Evolutionary conservation across 2,329 filamentous ascomycete species (phyloP), one percentile per base, ranked within the genome.

Genomic region (Ophiostoma triangulosporum): DNA sequence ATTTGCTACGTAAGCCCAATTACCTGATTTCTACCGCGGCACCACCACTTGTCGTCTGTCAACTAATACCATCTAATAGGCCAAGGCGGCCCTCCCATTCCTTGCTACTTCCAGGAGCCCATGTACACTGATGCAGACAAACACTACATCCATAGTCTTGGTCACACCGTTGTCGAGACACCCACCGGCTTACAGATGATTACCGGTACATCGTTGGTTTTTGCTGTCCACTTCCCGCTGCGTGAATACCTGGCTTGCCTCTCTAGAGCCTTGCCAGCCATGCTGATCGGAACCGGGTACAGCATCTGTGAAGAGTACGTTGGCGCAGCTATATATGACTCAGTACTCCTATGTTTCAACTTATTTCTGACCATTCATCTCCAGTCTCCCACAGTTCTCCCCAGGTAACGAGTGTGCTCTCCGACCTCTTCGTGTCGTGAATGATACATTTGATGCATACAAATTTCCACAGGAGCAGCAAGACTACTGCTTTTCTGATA

Each of bases 201-300:
- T 9, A 69, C 72, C 15, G 48, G 62, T 0, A 60, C 66, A 0
- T 74, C 77, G 0, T 62, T 87, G 1, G 68, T 84, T 2, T 86
- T 77, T 58, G 81, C 78, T 1, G 71, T 85, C 0, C 82, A 85
- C 50, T 70, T 81, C 55, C 80, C 80, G 54, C 69, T 67, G 22
- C 69, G 66, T 35, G 71, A 76, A 38, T 86, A 79, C 50, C 67
- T 73, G 22, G 63, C 69, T 6, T 70, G 79, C 0, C 65, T 86
- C 2, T 60, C 66, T 2, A 61, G 64, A 0, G 58, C 65, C 0
- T 59, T 70, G 1, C 81, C 82, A 0, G 71, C 67, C 0, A 60
- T 83, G 2, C 77, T 81, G 12, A 70, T 86, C 14, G 82, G 81
- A 0, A 82, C 76, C 0, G 68, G 69, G 0, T 73, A 70, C 61